These are phyloP conservation scores for Globisporangium cederbergense DNA, from an alignment of 352 stramenopile genomes.

Conservation along the genomic window DNA sequence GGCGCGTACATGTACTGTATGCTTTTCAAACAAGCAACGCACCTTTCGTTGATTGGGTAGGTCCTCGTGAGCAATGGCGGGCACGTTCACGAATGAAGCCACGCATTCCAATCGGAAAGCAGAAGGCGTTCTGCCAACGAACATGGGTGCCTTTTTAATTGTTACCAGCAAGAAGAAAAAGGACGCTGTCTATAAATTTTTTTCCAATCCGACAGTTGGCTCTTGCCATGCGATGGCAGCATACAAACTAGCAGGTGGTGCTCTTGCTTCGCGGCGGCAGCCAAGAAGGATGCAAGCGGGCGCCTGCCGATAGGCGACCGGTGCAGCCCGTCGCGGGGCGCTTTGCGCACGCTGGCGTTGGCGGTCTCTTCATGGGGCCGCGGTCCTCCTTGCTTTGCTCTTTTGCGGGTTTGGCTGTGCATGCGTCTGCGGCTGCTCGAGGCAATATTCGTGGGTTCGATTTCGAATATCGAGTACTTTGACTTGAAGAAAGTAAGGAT, in stretches of 20 bases:
- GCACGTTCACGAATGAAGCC: constrained; percentile 5
- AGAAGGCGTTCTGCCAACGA: not conserved
- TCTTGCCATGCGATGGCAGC: too few relatives aligned
- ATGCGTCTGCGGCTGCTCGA: too few relatives aligned
- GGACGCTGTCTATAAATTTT: not conserved
- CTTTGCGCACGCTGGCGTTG: not conserved
- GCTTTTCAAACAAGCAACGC: too few relatives aligned
- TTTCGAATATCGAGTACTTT: too few relatives aligned
- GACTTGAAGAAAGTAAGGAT: too few relatives aligned
- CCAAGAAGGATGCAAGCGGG: not conserved
- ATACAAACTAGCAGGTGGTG: too few relatives aligned
- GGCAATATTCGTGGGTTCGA: too few relatives aligned
- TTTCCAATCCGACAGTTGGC: not conserved
- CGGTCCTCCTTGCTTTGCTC: not conserved
- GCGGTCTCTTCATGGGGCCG: too few relatives aligned
- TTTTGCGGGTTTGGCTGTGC: too few relatives aligned
- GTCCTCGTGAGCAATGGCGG: not conserved
- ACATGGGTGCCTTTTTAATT: constrained; percentile 5
- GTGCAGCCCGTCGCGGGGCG: constrained; percentile 2
- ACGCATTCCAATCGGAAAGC: not conserved
- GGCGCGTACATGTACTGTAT: not conserved
- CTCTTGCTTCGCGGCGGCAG: not conserved
- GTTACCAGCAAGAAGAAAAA: not conserved
- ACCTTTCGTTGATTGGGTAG: not conserved
- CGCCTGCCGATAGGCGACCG: not conserved